Conservation (phyloP, 1,139 yeast genomes). For the Suhomyces coccinellae region DNA sequence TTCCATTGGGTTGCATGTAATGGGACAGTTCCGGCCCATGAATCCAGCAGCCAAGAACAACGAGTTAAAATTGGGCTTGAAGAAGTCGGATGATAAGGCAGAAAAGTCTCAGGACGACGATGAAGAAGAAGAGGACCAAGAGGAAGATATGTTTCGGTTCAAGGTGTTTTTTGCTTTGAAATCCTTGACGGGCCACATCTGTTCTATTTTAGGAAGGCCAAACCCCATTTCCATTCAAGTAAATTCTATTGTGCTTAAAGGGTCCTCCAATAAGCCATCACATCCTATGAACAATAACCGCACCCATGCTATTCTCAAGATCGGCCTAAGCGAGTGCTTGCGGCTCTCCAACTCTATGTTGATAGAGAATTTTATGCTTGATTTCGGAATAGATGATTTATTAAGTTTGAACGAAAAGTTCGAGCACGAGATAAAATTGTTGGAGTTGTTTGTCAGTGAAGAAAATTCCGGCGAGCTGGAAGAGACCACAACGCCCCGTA, state of each 20-base stretch:
- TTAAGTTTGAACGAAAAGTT: slow-evolving; percentile 41
- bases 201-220: slow-evolving; percentile 56
- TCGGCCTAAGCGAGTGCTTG: slow-evolving; percentile 52
- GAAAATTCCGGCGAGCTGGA: slow-evolving; percentile 18
- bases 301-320: slow-evolving; percentile 37
- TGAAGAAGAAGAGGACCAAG: slow-evolving; percentile 25
- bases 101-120: slow-evolving; percentile 6
- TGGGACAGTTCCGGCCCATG: slow-evolving; percentile 28
- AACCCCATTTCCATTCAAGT: slow-evolving; percentile 56
- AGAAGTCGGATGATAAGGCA: slow-evolving; percentile 1
- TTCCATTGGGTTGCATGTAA: slow-evolving; percentile 53
- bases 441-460: slow-evolving; percentile 27
- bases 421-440: slow-evolving; percentile 39
- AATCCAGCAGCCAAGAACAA: slow-evolving; percentile 10
- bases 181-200: slow-evolving; percentile 47
- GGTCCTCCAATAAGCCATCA: slow-evolving; percentile 19
- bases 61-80: slow-evolving; percentile 2
- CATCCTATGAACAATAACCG: slow-evolving; percentile 26
- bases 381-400: slow-evolving; percentile 42
- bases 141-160: slow-evolving; percentile 35
- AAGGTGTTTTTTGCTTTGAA: slow-evolving; percentile 54
- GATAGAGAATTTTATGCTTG: slow-evolving; percentile 53
- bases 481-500: background rate
- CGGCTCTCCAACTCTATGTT: slow-evolving; percentile 51
- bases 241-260: slow-evolving; percentile 36